Evolutionary conservation across 75 land plant genomes (phyloP).

Genomic region (Pinus albicaulis): DNA sequence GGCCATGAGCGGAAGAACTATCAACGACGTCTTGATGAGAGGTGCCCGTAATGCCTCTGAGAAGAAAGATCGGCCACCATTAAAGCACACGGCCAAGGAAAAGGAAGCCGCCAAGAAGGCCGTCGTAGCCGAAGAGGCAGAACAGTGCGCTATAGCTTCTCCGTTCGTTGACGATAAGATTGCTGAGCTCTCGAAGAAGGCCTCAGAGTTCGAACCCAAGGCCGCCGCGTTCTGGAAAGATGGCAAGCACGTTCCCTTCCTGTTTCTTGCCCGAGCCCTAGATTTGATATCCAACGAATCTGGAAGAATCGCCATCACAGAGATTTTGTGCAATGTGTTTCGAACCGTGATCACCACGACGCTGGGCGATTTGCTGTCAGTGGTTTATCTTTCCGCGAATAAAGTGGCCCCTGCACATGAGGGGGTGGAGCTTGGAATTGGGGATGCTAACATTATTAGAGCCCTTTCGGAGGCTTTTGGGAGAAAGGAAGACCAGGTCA

Average conservation of each 20-base stretch:
- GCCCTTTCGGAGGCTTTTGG: conserved; percentile 89
- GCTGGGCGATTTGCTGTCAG: conserved; percentile 81
- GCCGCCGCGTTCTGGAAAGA: conserved; percentile 78
- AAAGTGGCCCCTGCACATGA: conserved; percentile 86
- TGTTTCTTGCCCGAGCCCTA: conserved; percentile 63
- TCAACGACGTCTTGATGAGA: conserved; percentile 67
- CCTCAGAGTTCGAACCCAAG: conserved; percentile 59
- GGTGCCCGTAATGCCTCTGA: conserved; percentile 45
- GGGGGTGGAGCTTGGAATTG: conserved; percentile 94
- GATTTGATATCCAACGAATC: conserved; percentile 77
- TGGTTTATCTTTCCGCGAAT: conserved; percentile 85
- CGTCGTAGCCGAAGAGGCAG: neutral
- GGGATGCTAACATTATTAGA: conserved; percentile 82
- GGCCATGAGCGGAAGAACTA: conserved; percentile 9
- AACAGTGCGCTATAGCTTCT: neutral
- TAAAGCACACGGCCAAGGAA: neutral
- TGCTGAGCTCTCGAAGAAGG: conserved; percentile 45
- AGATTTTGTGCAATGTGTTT: conserved; percentile 84
- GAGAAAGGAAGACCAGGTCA: conserved; percentile 76
- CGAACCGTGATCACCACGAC: conserved; percentile 82
- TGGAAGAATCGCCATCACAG: conserved; percentile 81
- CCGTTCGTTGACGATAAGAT: conserved; percentile 24
- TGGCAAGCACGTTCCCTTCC: conserved; percentile 82
- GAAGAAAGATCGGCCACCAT: conserved; percentile 8
- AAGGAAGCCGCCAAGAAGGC: conserved; percentile 2